Conservation (phyloP, 1,284 basidiomycete genomes). For the Leucoagaricus sp. region DNA sequence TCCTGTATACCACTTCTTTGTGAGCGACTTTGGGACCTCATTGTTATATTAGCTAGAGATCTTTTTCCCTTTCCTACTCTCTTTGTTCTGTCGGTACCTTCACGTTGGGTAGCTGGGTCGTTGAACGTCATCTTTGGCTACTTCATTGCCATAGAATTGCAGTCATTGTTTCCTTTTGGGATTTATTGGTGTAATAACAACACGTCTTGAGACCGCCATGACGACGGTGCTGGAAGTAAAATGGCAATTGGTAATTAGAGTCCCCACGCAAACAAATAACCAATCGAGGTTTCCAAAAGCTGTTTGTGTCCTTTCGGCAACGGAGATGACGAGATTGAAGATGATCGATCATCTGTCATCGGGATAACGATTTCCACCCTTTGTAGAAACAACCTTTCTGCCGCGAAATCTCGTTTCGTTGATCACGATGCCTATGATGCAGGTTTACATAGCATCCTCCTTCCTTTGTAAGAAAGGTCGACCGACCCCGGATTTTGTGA, state of each 20-base stretch:
- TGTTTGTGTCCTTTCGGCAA: background rate
- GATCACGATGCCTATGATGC: slow-evolving; percentile 2
- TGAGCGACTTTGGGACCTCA: slow-evolving; percentile 11
- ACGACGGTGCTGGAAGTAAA: background rate
- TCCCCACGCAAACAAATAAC: background rate
- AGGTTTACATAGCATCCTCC: background rate
- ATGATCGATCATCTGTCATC: slow-evolving; percentile 2
- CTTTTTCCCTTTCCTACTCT: slow-evolving; percentile 1
- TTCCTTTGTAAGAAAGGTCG: background rate
- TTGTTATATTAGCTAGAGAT: slow-evolving; percentile 9
- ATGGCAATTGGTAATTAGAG: background rate
- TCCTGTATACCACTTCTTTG: slow-evolving; percentile 14
- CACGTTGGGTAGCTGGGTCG: background rate
- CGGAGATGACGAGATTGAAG: background rate
- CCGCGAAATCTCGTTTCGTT: background rate
- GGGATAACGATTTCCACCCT: background rate
- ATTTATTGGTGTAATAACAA: slow-evolving; percentile 8
- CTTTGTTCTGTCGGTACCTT: background rate
- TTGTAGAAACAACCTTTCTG: slow-evolving; percentile 4
- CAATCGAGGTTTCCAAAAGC: background rate
- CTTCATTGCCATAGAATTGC: slow-evolving; percentile 7
- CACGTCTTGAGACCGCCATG: background rate
- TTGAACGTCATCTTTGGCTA: background rate
- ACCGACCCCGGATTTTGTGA: background rate
- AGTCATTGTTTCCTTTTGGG: background rate